Base-by-base conservation (phyloP, 768 basidiomycete species). In the Kwoniella shandongensis region DNA sequence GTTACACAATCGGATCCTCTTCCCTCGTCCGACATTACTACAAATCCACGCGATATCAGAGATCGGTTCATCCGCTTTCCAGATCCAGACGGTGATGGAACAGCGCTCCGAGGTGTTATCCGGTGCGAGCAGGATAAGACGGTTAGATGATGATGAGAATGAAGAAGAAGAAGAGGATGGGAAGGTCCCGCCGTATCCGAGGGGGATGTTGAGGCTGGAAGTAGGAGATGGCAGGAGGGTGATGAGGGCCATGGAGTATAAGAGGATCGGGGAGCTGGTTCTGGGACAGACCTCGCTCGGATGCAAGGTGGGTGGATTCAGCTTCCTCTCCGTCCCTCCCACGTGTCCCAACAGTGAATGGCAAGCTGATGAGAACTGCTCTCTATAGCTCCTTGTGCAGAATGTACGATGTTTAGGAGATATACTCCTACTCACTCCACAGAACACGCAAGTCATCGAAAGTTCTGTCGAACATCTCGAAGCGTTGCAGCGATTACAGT, bases 51-150 rank as follows among this genome's bases (percentile, higher is more conserved):
- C 83, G 13, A 82, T 94, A n/a, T 88, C 84, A 17, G 93, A 97
- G 54, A 86, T 96, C 20, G 89, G 86, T 0, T 78, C 83, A 41
- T 91, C 91, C 63, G 93, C 92, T 0, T 88, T 90, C 68, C 84
- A 80, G 49, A 80, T 96, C 17, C 81, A 86, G 58, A 83, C 84
- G 12, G 81, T 82, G 17, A 83, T 83, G 58, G 86, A 87, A 65
- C 67, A 70, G 54, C 79, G 89, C 30, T 78, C 83, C 51, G 83
- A 84, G 44, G 81, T 84, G 7, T 46, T 76, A 20, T 69, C 67
- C 1, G 75, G 75, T 20, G 63, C 59, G n/a, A 69, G 57, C 18
- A 49, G 66, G 38, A 73, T 76, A 27, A 32, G 73, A 27, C 30
- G 71, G 23, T 69, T 76, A 61, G 69, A 63, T 30, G 68, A 70